Percentiles rank a stretch among this genome's conserved stretches.
phyloP scores from a whole-genome alignment of 805 yeast species.

The Monosporozyma unispora region DNA sequence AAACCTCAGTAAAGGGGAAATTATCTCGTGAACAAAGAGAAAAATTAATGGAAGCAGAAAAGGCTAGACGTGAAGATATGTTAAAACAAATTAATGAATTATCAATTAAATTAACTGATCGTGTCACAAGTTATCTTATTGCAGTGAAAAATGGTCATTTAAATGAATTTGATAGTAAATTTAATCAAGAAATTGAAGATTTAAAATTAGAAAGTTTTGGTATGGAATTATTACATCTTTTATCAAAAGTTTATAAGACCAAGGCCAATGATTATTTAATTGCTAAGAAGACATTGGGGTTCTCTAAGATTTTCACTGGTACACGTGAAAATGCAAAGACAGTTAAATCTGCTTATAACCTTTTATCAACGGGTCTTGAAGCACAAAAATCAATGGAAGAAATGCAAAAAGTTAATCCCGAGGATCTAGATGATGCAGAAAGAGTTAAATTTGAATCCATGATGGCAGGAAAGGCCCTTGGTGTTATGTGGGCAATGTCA shows the following conservation, averaged over 20 bases:
- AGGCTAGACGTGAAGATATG: constrained; percentile 44
- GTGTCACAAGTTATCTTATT: constrained; percentile 37
- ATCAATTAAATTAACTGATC: constrained; percentile 38
- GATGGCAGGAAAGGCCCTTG: constrained; percentile 80
- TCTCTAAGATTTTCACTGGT: constrained; percentile 72
- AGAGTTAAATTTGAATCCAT: constrained; percentile 72
- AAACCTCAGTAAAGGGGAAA: constrained; percentile 12
- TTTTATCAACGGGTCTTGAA: constrained; percentile 76
- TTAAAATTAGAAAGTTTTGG: constrained; percentile 95
- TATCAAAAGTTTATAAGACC: constrained; percentile 68
- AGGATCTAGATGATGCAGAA: constrained; percentile 47
- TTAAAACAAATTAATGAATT: constrained; percentile 43
- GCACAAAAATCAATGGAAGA: constrained; percentile 75
- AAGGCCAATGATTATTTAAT: constrained; percentile 68
- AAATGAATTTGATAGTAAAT: constrained; percentile 40
- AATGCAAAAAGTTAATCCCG: constrained; percentile 60
- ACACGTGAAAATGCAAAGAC: constrained; percentile 78
- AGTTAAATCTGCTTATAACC: constrained; percentile 74
- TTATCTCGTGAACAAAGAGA: constrained; percentile 39
- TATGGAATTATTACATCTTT: constrained; percentile 69
- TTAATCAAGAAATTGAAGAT: constrained; percentile 60
- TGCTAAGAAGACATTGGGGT: constrained; percentile 76
- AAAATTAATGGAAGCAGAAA: constrained; percentile 41
- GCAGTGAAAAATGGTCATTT: constrained; percentile 42
- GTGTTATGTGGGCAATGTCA: constrained; percentile 94